Conservation (phyloP, 1,284 basidiomycete species). For the Trametes versicolor region DNA sequence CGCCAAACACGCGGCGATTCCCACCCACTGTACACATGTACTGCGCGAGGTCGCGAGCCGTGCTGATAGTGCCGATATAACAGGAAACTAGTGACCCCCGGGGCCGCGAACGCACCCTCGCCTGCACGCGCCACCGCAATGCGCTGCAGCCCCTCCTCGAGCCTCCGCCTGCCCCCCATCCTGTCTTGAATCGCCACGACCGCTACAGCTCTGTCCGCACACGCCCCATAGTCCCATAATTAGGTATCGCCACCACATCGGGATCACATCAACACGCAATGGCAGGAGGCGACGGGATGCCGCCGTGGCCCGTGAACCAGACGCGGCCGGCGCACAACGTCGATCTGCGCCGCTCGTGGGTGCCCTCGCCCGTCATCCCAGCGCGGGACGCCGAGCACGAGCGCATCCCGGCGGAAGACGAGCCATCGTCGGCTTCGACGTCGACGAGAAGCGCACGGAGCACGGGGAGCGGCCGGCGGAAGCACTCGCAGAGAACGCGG, state of each 20-base stretch:
- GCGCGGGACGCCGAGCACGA: not conserved
- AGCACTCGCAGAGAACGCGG: conserved; percentile 17
- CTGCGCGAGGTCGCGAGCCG: conserved; percentile 10
- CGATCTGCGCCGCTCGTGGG: conserved; percentile 26
- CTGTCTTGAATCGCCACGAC: not conserved
- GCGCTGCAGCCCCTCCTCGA: not conserved
- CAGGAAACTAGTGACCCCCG: conserved; percentile 6
- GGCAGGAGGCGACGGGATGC: not conserved
- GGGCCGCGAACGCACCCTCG: not conserved
- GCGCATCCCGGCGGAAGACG: not conserved
- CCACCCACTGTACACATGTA: conserved; percentile 20
- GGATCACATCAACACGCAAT: conserved; percentile 6
- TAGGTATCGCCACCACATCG: not conserved
- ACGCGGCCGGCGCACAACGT: conserved; percentile 20
- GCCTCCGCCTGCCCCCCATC: conserved; percentile 5
- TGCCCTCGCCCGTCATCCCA: conserved; percentile 21
- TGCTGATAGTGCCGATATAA: conserved; percentile 29
- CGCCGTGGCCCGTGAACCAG: conserved; percentile 21
- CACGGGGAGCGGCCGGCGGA: conserved; percentile 3
- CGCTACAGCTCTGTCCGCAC: not conserved
- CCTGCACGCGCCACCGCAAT: not conserved
- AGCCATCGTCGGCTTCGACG: conserved; percentile 3
- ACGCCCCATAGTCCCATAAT: not conserved
- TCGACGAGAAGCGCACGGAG: conserved; percentile 17
- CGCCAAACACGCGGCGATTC: conserved; percentile 12